These are phyloP conservation scores for Ganoderma boninense DNA, from an alignment of 1,284 basidiomycete genomes.

Conservation along the genomic window DNA sequence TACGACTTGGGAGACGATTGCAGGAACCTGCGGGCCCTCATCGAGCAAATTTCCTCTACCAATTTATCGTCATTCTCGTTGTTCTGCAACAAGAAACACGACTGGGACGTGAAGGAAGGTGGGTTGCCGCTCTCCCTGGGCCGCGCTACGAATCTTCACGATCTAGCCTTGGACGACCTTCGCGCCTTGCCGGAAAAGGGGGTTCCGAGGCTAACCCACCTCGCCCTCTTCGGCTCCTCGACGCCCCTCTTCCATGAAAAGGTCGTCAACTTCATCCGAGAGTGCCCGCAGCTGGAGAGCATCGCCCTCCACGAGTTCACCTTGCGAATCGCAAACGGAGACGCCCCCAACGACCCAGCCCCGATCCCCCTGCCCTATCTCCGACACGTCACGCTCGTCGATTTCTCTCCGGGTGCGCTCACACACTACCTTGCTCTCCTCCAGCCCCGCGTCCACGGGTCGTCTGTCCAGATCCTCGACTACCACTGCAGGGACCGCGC, in stretches of 20 bases:
- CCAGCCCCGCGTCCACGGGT: not conserved
- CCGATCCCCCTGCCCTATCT: constrained; percentile 6
- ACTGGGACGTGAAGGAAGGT: not conserved
- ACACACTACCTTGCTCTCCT: constrained; percentile 9
- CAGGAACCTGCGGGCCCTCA: not conserved
- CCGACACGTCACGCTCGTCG: constrained; percentile 11
- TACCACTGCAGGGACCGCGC: not conserved
- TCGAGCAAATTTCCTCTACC: not conserved
- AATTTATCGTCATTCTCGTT: not conserved
- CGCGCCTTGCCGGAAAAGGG: not conserved
- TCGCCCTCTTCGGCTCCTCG: not conserved
- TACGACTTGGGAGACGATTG: not conserved
- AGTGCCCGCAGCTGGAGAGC: constrained; percentile 12
- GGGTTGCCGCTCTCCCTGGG: not conserved
- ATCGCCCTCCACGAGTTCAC: not conserved
- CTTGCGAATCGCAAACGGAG: not conserved
- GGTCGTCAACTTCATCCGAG: constrained; percentile 1
- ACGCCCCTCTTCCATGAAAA: not conserved
- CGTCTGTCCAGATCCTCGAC: constrained; percentile 8
- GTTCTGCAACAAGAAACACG: not conserved
- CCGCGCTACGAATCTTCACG: not conserved
- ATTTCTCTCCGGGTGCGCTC: not conserved
- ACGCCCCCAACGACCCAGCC: not conserved
- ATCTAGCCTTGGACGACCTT: not conserved
- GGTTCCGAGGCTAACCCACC: constrained; percentile 10